Percentiles rank a stretch among this genome's conserved stretches.
Evolutionary conservation across 768 basidiomycete species (phyloP).

Genomic region (Tricholoma sp.): DNA sequence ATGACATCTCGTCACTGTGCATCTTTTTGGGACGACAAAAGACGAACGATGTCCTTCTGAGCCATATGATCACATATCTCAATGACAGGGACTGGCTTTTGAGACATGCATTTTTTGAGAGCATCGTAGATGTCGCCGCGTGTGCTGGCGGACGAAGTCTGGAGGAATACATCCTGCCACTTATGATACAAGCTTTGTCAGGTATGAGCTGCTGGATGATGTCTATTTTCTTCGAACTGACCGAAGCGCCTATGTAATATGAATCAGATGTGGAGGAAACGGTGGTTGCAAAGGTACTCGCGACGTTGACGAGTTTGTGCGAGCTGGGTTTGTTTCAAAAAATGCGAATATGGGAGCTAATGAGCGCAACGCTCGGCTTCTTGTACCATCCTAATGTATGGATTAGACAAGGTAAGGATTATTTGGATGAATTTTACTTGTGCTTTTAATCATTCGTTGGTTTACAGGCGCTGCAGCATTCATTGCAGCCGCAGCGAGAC

Average conservation of each 20-base stretch:
- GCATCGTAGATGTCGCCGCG: constrained; percentile 91
- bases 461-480: constrained; percentile 79
- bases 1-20: constrained; percentile 84
- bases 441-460: constrained; percentile 2
- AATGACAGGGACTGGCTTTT: constrained; percentile 90
- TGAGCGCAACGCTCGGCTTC: constrained; percentile 84
- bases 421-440: background rate
- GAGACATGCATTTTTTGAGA: constrained; percentile 90
- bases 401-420: constrained; percentile 81
- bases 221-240: background rate
- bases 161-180: constrained; percentile 94
- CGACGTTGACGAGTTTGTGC: constrained; percentile 81
- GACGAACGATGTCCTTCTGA: constrained; percentile 92
- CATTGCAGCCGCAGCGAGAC: constrained; percentile 79
- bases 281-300: constrained; percentile 88
- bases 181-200: constrained; percentile 93
- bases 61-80: constrained; percentile 81
- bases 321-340: constrained; percentile 89
- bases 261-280: constrained; percentile 86
- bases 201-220: constrained; percentile 41
- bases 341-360: constrained; percentile 96
- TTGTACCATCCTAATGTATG: constrained; percentile 93
- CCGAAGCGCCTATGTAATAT: constrained; percentile 4
- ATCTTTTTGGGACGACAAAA: constrained; percentile 90
- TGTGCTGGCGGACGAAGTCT: constrained; percentile 88